These are phyloP conservation scores for Purshia tridentata DNA, from an alignment of 306 rosid genomes.

Conservation along the genomic window DNA sequence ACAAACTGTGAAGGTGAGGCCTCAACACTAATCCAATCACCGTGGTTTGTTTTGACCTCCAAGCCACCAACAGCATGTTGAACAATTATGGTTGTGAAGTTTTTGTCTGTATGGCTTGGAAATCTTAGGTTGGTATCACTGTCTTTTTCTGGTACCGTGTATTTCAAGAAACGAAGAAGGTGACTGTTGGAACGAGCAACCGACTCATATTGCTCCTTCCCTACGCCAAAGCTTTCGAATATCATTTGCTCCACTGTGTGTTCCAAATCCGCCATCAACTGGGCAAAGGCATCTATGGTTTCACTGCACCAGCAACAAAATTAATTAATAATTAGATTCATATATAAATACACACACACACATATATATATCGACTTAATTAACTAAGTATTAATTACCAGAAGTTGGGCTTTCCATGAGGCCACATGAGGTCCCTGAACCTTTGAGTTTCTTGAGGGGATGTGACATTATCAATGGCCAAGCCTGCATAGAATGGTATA, in stretches of 20 bases:
- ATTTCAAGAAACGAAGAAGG: not conserved
- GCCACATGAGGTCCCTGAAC: slow-evolving; percentile 5
- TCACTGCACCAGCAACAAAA: slow-evolving; percentile 10
- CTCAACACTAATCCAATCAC: slow-evolving; percentile 1
- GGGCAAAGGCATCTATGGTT: slow-evolving; percentile 1
- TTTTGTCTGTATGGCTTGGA: not conserved
- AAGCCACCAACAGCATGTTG: slow-evolving; percentile 4
- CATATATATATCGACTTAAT: not conserved
- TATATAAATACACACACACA: not conserved
- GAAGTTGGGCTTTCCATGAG: not conserved
- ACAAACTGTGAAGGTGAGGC: slow-evolving; percentile 11
- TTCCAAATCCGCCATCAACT: slow-evolving; percentile 1
- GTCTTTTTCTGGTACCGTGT: not conserved
- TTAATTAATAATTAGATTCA: not conserved
- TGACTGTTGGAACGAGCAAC: not conserved
- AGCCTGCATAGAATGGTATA: not conserved
- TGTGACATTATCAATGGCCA: slow-evolving; percentile 12
- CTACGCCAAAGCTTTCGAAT: slow-evolving; percentile 10
- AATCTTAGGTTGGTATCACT: not conserved
- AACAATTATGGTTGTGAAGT: not conserved
- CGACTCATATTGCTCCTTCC: not conserved
- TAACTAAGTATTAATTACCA: not conserved
- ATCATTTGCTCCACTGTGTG: not conserved
- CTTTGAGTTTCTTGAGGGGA: not conserved
- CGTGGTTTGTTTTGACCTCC: slow-evolving; percentile 13